These are phyloP conservation scores for Fusarium euwallaceae DNA, from an alignment of 2,329 filamentous ascomycete genomes.

Conservation along the genomic window DNA sequence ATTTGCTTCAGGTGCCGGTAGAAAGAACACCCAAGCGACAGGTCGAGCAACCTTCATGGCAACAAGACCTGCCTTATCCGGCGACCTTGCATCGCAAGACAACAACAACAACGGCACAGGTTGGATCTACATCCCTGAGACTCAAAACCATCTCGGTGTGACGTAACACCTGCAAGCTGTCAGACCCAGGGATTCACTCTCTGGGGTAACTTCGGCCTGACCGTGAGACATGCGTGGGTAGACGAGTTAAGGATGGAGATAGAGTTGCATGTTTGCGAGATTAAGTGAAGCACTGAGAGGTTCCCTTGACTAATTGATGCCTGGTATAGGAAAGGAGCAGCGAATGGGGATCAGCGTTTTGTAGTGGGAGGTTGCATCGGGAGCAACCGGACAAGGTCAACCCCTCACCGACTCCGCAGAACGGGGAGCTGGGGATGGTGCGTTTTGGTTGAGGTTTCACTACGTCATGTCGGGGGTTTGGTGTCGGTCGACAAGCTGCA, in stretches of 20 bases:
- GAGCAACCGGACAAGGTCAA: not conserved
- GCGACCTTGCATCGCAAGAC: not conserved
- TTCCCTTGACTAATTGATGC: constrained; percentile 2
- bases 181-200: not conserved
- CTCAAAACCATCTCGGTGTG: not conserved
- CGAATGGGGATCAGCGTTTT: not conserved
- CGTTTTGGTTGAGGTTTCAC: not conserved
- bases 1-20: not conserved
- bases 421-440: not conserved
- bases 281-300: not conserved
- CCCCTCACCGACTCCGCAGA: constrained; percentile 2
- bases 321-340: not conserved
- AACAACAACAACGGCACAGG: not conserved
- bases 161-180: not conserved
- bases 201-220: not conserved
- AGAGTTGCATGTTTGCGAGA: constrained; percentile 8
- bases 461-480: not conserved
- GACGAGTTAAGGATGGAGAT: constrained; percentile 1
- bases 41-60: not conserved
- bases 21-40: not conserved
- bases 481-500: not conserved
- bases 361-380: not conserved
- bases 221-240: not conserved
- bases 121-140: not conserved
- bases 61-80: not conserved